Evolutionary conservation across 208 protist genomes (phyloP), one percentile per base, ranked within the genome.

Genomic region (Trypanosoma lewisi): DNA sequence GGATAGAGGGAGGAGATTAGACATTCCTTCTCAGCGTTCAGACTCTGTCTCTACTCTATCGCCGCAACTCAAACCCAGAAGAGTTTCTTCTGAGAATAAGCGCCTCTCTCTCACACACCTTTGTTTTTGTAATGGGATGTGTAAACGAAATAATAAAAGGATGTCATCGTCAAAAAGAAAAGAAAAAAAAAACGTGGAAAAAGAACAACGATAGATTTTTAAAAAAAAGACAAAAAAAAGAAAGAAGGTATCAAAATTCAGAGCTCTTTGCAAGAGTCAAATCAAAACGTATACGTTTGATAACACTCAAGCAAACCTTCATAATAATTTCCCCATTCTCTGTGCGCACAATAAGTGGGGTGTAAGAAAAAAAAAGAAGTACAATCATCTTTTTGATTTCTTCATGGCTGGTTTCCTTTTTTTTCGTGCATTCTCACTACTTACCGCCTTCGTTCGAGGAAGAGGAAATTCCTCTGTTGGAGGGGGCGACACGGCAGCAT

Each of bases 1-100:
- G n/a, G 83, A 87, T 12, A 94, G 69, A 12, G 80, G 55, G 63
- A 59, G 67, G 39, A 53, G 47, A 25, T 7, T 31, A 11, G 37
- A 21, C 62, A 64, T 70, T 27, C 2, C n/a, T 36, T 28, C n/a
- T 14, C 28, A 59, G 30, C n/a, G n/a, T 25, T 4, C 17, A 30
- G n/a, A 16, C 39, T 1, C 41, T 16, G 33, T 51, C 34, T 19
- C 37, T 34, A n/a, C n/a, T n/a, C n/a, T n/a, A n/a, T n/a, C n/a
- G n/a, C n/a, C n/a, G n/a, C n/a, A n/a, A n/a, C n/a, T n/a, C n/a
- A n/a, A n/a, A n/a, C n/a, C n/a, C n/a, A n/a, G n/a, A n/a, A n/a
- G n/a, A n/a, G n/a, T n/a, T n/a, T n/a, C n/a, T n/a, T n/a, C n/a
- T n/a, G n/a, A n/a, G n/a, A n/a, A n/a, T n/a, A n/a, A n/a, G n/a